Evolutionary conservation across 2,329 filamentous ascomycete species (phyloP), one percentile per base, ranked within the genome.

Genomic region (Colletotrichum lini): DNA sequence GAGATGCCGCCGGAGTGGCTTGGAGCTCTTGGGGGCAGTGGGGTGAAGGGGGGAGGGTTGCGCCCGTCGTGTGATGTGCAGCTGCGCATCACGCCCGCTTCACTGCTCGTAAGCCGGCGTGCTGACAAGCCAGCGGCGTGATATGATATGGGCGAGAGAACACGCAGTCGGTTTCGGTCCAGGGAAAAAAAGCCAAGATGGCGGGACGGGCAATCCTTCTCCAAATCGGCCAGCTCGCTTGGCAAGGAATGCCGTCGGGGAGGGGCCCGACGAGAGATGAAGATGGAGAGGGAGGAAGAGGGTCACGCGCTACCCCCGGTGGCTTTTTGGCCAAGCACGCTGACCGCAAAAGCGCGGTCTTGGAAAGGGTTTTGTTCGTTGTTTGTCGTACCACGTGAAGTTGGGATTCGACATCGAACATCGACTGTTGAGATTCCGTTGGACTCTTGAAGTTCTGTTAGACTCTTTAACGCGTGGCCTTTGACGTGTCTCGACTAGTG

Each of bases 101-200:
- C 5, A 0, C 7, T 7, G 15, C 21, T 6, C 50, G 52, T 38
- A 42, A 23, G 44, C 62, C 62, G 26, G 58, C 42, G 54, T 66
- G 47, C 47, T 60, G 64, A 26, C n/a, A 47, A 6, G 45, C 4
- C 23, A 35, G 56, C 38, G 35, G 49, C 64, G 56, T 38, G 47
- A 38, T 30, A 26, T 26, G 26, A 26, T 26, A 26, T 26, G 26
- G 26, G 26, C 26, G 26, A 26, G 26, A 38, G 30, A 49, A 18
- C 45, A 45, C 8, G 10, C 45, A 59, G 52, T 44, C n/a, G 18
- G 45, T 26, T 26, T 26, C 26, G 26, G 26, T 26, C 26, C 26
- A 26, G 26, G 26, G 26, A 26, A 26, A 26, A 26, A 18, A 23
- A 35, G 54, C 54, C 63, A 66, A 66, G 63, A 66, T 66, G 47